These are phyloP conservation scores for Epichloe gansuensis DNA, from an alignment of 2,329 filamentous ascomycete genomes.

Conservation along the genomic window DNA sequence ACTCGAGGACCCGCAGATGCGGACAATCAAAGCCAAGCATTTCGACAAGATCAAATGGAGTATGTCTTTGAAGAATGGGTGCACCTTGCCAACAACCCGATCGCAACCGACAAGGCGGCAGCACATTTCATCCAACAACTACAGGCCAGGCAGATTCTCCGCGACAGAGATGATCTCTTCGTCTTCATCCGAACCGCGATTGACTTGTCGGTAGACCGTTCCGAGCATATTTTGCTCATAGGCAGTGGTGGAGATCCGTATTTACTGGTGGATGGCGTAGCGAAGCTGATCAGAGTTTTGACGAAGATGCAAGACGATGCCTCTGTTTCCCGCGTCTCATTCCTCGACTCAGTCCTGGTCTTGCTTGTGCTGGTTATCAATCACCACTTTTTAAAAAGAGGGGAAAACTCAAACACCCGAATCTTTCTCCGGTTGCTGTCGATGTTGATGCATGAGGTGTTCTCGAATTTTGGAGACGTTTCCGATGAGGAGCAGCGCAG, in stretches of 20 bases:
- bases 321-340: slow-evolving; percentile 50
- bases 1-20: slow-evolving; percentile 38
- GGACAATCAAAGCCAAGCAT: slow-evolving; percentile 24
- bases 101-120: slow-evolving; percentile 58
- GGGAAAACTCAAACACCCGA: slow-evolving; percentile 72
- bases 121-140: slow-evolving; percentile 75
- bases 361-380: slow-evolving; percentile 72
- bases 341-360: slow-evolving; percentile 66
- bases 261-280: slow-evolving; percentile 62
- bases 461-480: slow-evolving; percentile 43
- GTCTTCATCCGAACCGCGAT: slow-evolving; percentile 71
- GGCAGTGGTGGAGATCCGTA: slow-evolving; percentile 46
- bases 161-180: slow-evolving; percentile 61
- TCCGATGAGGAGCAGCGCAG: slow-evolving; percentile 50
- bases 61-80: slow-evolving; percentile 97
- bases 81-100: slow-evolving; percentile 64
- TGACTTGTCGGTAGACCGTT: slow-evolving; percentile 65
- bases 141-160: slow-evolving; percentile 59
- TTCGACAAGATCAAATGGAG: slow-evolving; percentile 71
- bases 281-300: slow-evolving; percentile 65
- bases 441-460: slow-evolving; percentile 64
- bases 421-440: slow-evolving; percentile 88
- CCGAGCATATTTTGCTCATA: slow-evolving; percentile 56
- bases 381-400: slow-evolving; percentile 69
- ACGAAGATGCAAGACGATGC: slow-evolving; percentile 58